Evolutionary conservation across 2,329 filamentous ascomycete genomes (phyloP), one percentile per base, ranked within the genome.

Genomic region (Aspergillus floridensis): DNA sequence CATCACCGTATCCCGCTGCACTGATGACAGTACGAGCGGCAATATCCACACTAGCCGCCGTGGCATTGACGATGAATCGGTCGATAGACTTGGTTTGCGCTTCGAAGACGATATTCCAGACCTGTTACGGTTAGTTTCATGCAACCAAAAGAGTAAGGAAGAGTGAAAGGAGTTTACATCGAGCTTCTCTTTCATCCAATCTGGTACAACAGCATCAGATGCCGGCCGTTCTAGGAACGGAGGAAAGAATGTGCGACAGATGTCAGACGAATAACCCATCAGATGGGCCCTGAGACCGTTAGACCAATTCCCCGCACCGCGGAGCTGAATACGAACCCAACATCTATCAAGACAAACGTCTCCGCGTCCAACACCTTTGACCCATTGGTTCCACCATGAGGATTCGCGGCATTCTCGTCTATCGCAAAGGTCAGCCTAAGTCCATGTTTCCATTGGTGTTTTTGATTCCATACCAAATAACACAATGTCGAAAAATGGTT

Each of bases 401-500:
- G 75, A 52, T 76, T 75, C 0, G 74, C 71, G 1, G 76, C 76
- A 66, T 78, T 71, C 49, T 77, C 75, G 55, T 77, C 65, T 68
- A 49, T 31, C 10, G 2, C 14, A 19, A 3, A 2, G 11, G 12
- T 48, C 26, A 58, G 14, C 10, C 14, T 10, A 26, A 14, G 12
- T 48, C 26, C 47, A 21, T 2, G 8, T 47, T 46, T 29, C 7
- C 7, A 29, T 29, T 2, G 21, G 21, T 26, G 14, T 6, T 35
- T 12, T 12, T 35, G 12, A 6, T 16, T 16, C 14, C 19, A 26
- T 57, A 68, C 67, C 85, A 57, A 88, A 88, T 4, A 87, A 77
- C 0, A 88, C 86, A 60, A 88, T 85, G 66, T 88, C 81, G 69
- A 88, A 88, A 71, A 88, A 87, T 0, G 82, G 79, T 16, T 81